Base-by-base conservation (phyloP, 2,329 filamentous ascomycete species). In the Bertia moriformis region DNA sequence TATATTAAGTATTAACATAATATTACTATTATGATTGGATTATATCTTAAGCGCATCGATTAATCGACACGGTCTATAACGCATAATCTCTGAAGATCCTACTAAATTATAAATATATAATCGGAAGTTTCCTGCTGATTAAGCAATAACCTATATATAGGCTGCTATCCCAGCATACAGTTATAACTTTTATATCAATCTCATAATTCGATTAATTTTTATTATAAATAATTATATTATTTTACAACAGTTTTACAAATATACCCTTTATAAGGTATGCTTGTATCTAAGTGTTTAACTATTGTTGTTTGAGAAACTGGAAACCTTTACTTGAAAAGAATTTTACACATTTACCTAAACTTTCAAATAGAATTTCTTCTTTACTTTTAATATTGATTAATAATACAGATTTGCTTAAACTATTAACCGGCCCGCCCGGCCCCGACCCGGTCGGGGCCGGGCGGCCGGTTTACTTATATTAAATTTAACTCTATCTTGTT, bases 61-160 rank as follows among this genome's bases (percentile, higher is more conserved):
- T 37, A 40, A 39, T 40, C 32, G 27, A 38, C 39, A 37, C 35
- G 32, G 4, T 37, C 4, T 40, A 37, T 37, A 42, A 42, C 41
- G 42, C 33, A 40, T 40, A 42, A 41, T 40, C 39, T 40, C 40
- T 44, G 40, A 42, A 39, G 38, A 42, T 40, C 38, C 41, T 36
- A 36, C 33, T 36, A 29, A 36, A 14, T 36, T 36, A 17, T 14
- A 36, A 36, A 36, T 42, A 40, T 39, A 33, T 40, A 38, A 32
- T 18, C 15, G 35, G 32, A 38, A 39, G 38, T 42, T 42, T 42
- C 41, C 41, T 42, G 41, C 41, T 39, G 40, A 42, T 42, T 44
- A 38, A 42, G 36, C 35, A 38, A 42, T 41, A 39, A 37, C 40
- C 18, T 41, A 37, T 42, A 24, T 32, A 27, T 20, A 24, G 27